Base-by-base conservation (phyloP, 192 early-diverging fungal species). In the Coemansia reversa region DNA sequence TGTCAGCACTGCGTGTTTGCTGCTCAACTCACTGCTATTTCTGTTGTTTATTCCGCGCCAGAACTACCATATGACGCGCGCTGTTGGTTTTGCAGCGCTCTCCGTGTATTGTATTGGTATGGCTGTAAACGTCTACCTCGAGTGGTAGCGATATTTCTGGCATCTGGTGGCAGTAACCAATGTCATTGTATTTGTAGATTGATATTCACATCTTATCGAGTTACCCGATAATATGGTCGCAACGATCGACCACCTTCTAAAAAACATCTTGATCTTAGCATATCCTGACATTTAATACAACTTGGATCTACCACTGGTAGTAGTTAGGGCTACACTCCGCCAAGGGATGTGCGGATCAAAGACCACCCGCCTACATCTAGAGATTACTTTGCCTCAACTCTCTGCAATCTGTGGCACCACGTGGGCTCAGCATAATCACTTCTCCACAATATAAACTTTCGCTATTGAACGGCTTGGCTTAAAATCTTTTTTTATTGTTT, bases 1-100 rank as follows among this genome's bases (percentile, higher is more conserved):
- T 62, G 85, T 91, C 9, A 90, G 90, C 25, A 72, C 89, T 42
- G 79, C 83, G 9, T 88, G 90, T 14, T 74, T 91, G 7, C 75
- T 91, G n/a, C 58, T 89, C 50, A 80, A 86, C 23, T 67, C 91
- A 42, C 27, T 85, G 23, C 63, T 88, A 0, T 82, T 84, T 16
- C 75, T 91, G 19, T 35, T 91, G 1, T 67, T 81, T 20, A 83
- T 93, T 0, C 91, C 91, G 0, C 53, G 74, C 39, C 85, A 84
- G 30, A 76, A 79, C 20, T 93, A 88, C 65, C 78, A 79, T 35
- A 89, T 90, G 86, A 82, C 83, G 0, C 72, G 84, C 5, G 32
- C 52, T 23, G 85, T 84, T 76, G 91, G 89, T 8, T 77, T 83
- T 50, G 73, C 75, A 51, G 74, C 85, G 19, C 75, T 92, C 20